Evolutionary conservation across 208 protist species (phyloP), one percentile per base, ranked within the genome.

Genomic region (Trypanosoma melophagium): DNA sequence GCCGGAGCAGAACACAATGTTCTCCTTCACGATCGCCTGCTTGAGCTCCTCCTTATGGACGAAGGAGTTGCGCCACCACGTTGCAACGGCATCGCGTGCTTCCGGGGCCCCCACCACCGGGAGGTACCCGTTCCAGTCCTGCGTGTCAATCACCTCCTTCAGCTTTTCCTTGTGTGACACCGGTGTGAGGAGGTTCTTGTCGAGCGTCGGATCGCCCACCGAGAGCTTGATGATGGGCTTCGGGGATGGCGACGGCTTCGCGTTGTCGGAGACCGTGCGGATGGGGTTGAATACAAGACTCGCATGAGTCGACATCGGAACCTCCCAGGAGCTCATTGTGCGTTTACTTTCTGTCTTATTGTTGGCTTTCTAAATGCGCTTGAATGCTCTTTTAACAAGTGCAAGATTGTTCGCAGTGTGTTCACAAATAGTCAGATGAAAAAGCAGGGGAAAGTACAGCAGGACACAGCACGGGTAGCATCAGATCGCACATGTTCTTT

Each of bases 1-100:
- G 38, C 94, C 95, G 10, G 77, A 89, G 0, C 84, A 82, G 57
- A 97, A 74, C 62, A 96, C 79, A 1, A 94, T 81, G 54, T 97
- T 91, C 55, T 90, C 68, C 17, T 44, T 67, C 47, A 72, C 42
- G 4, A 66, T 10, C 4, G 14, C 21, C 7, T 14, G 2, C 35
- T 67, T 53, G 28, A 59, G 63, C 7, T 71, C 22, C 41, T 54
- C 19, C 10, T 40, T 45, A 13, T 71, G 53, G 38, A 65, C 82
- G 50, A 77, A 72, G 19, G 17, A 67, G 9, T 63, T 61, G 25
- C 62, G 24, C 70, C 65, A 83, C 42, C 74, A 76, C 56, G 67
- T 50, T 10, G 83, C 84, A 40, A 90, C 70, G 51, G 88, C 83
- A n/a, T 60, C 64, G 17, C 88, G 71, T 3, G 77, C 44, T 16